Evolutionary conservation across 257 asterid genomes (phyloP).

Genomic region (Capsicum baccatum): DNA sequence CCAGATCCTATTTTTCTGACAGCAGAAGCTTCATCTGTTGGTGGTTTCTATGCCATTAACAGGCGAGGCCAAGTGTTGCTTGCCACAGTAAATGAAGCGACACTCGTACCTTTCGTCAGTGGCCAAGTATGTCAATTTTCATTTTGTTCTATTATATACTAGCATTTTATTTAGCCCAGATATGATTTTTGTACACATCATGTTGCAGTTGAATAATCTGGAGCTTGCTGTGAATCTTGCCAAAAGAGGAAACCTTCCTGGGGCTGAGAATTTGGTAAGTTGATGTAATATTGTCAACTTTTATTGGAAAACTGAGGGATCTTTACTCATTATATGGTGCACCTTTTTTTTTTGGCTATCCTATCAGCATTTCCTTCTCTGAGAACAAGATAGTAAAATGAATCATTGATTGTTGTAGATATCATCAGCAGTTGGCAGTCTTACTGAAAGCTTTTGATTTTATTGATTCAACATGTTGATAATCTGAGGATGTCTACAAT

Average conservation of each 20-base stretch:
- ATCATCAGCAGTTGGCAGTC: conserved; percentile 1
- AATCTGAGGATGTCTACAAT: conserved; percentile 26
- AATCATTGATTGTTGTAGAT: conserved; percentile 16
- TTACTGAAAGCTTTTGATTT: not conserved
- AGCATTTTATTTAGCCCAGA: not conserved
- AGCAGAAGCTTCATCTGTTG: conserved; percentile 89
- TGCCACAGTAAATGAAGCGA: conserved; percentile 93
- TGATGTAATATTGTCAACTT: not conserved
- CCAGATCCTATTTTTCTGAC: conserved; percentile 97
- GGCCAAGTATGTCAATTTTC: conserved; percentile 77
- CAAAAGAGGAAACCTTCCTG: conserved; percentile 98
- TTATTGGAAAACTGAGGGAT: not conserved
- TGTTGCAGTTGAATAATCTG: conserved; percentile 82
- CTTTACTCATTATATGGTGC: conserved; percentile 17
- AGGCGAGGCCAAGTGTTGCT: conserved; percentile 98
- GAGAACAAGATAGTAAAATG: conserved; percentile 19
- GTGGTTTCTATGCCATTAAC: conserved; percentile 96
- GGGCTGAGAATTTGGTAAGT: conserved; percentile 97
- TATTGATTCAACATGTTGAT: conserved; percentile 24
- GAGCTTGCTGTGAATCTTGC: conserved; percentile 99
- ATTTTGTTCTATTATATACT: not conserved
- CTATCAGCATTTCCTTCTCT: conserved; percentile 5
- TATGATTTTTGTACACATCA: conserved; percentile 10
- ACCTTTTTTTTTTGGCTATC: conserved; percentile 4
- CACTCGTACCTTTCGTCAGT: conserved; percentile 91